These are phyloP conservation scores for Didymella segeticola DNA, from an alignment of 2,329 filamentous ascomycete genomes.

Conservation along the genomic window DNA sequence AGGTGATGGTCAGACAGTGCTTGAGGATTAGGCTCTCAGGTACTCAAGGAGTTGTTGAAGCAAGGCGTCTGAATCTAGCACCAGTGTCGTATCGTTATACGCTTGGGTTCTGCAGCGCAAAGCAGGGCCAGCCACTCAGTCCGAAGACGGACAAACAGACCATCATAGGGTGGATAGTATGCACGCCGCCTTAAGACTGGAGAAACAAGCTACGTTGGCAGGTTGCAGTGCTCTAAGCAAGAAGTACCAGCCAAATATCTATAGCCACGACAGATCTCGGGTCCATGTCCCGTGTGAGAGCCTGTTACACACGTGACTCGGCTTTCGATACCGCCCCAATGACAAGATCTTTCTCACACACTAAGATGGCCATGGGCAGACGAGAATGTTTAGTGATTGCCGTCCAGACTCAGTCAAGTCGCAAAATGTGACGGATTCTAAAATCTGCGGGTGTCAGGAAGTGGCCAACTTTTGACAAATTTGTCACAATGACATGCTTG, in stretches of 20 bases:
- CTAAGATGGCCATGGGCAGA: background rate
- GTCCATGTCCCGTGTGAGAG: background rate
- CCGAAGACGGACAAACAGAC: background rate
- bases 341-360: background rate
- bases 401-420: constrained; percentile 1
- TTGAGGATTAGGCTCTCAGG: constrained; percentile 30
- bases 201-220: background rate
- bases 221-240: background rate
- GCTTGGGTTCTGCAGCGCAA: background rate
- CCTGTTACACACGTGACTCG: background rate
- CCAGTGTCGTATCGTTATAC: background rate
- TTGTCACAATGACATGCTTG: background rate
- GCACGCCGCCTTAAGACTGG: background rate
- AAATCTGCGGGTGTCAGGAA: background rate
- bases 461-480: background rate
- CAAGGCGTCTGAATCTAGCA: background rate
- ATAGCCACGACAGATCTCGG: background rate
- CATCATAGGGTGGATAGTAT: background rate
- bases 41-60: background rate
- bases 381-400: background rate
- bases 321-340: background rate
- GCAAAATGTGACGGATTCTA: background rate
- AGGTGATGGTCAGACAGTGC: constrained; percentile 39
- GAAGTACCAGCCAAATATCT: background rate
- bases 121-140: background rate